These are phyloP conservation scores for Salvia miltiorrhiza DNA, from an alignment of 257 asterid genomes.

Conservation along the genomic window DNA sequence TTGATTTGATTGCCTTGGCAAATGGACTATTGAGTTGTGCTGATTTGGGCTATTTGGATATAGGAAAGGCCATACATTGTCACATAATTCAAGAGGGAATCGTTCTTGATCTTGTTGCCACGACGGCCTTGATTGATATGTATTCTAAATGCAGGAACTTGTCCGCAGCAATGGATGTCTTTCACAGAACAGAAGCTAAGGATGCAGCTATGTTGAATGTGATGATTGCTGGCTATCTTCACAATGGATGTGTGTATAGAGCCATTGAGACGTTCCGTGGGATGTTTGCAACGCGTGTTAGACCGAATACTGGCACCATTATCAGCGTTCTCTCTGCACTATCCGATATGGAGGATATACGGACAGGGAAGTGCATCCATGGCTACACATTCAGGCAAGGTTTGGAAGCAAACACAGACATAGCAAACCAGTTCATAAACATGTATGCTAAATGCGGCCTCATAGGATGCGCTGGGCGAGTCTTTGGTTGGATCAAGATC, in stretches of 20 bases:
- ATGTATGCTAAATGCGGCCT: slow-evolving; percentile 40
- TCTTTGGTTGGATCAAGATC: slow-evolving; percentile 29
- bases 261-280: slow-evolving; percentile 37
- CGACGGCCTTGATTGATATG: slow-evolving; percentile 51
- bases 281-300: slow-evolving; percentile 28
- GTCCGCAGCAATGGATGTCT: slow-evolving; percentile 36
- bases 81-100: slow-evolving; percentile 32
- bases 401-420: slow-evolving; percentile 31
- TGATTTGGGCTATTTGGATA: slow-evolving; percentile 32
- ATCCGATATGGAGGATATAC: slow-evolving; percentile 25
- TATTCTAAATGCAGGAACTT: slow-evolving; percentile 47
- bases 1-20: slow-evolving; percentile 49
- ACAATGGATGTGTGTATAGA: slow-evolving; percentile 29
- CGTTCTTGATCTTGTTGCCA: slow-evolving; percentile 44
- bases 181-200: slow-evolving; percentile 26
- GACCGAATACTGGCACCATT: slow-evolving; percentile 41
- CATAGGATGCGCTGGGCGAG: slow-evolving; percentile 21
- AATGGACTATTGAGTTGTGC: slow-evolving; percentile 50
- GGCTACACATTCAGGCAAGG: slow-evolving; percentile 43
- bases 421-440: slow-evolving; percentile 43
- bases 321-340: slow-evolving; percentile 40
- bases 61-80: slow-evolving; percentile 53
- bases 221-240: slow-evolving; percentile 51
- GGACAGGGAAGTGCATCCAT: slow-evolving; percentile 37
- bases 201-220: slow-evolving; percentile 43